phyloP scores from a whole-genome alignment of 805 yeast species.

The Pichia heedii region DNA sequence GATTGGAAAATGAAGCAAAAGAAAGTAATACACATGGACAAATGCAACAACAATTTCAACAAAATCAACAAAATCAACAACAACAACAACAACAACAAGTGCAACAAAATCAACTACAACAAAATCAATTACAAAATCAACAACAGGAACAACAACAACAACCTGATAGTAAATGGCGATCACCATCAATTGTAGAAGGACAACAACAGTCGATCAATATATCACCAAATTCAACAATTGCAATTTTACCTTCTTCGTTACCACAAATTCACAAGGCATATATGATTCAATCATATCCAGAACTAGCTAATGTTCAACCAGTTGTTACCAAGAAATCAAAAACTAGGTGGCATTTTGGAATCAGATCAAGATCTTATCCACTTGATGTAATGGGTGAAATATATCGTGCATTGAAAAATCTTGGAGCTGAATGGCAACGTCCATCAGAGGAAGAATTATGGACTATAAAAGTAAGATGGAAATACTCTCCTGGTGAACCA shows the following conservation, averaged over 20 bases:
- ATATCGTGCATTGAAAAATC: constrained; percentile 81
- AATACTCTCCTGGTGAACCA: constrained; percentile 38
- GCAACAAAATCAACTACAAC: constrained; percentile 7
- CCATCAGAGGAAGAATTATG: constrained; percentile 92
- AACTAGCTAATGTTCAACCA: constrained; percentile 30
- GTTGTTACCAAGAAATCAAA: constrained; percentile 72
- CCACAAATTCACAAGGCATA: constrained; percentile 92
- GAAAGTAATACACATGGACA: background rate
- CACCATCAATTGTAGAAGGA: constrained; percentile 23
- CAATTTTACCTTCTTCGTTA: constrained; percentile 85
- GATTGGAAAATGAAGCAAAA: constrained; percentile 5
- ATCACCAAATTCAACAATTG: constrained; percentile 72
- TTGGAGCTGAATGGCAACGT: constrained; percentile 96
- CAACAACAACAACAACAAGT: background rate
- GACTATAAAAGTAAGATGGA: constrained; percentile 96
- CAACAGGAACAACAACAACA: background rate
- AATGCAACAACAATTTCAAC: background rate
- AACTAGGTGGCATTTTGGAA: constrained; percentile 98
- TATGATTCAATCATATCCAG: constrained; percentile 47
- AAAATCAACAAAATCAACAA: background rate
- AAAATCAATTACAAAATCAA: background rate
- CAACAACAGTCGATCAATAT: constrained; percentile 21
- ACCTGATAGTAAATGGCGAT: constrained; percentile 21
- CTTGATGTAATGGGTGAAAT: constrained; percentile 98
- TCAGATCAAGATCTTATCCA: constrained; percentile 91